Evolutionary conservation across 805 yeast species (phyloP), one percentile per base, ranked within the genome.

Genomic region (Saturnispora kantuleensis): DNA sequence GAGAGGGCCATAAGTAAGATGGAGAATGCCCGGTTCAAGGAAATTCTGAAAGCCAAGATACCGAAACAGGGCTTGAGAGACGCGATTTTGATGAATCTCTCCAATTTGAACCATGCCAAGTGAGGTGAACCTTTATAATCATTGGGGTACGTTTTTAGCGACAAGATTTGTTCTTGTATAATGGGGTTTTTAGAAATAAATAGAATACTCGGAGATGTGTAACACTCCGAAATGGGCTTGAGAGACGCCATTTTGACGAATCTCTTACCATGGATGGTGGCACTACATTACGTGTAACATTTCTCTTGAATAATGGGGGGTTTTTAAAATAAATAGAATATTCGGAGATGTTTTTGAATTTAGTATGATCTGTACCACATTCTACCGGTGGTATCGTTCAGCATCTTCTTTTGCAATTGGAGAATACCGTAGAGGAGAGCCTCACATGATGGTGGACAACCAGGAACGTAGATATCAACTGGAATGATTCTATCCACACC

Each of bases 361-460:
- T 48, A 64, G 45, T 64, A 64, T 18, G 67, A 56, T 68, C 94
- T 77, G 71, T 84, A 84, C 95, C 94, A 84, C 73, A 86, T 73
- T 64, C 95, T 73, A 48, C 89, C 83, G 54, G 81, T 76, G 64
- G 81, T 79, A 50, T 83, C 80, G 60, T 76, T 75, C 75, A 85
- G 77, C 88, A 85, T 85, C 74, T 85, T 86, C 78, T 83, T 83
- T 66, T 86, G 95, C 55, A 85, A 71, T 68, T 83, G 89, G 73
- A 85, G 82, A 31, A 85, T 81, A 48, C 95, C 95, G 62, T 85
- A 85, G 88, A 85, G 76, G 65, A 85, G 78, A 2, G 95, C 95
- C 68, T 85, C 95, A 44, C 89, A 75, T 18, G 94, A 83, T 32
- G 95, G 95, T 26, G 95, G 95, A 66, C 95, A 85, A 9, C 95